Evolutionary conservation across 2,329 filamentous ascomycete genomes (phyloP).

Genomic region (Fusarium sp.): DNA sequence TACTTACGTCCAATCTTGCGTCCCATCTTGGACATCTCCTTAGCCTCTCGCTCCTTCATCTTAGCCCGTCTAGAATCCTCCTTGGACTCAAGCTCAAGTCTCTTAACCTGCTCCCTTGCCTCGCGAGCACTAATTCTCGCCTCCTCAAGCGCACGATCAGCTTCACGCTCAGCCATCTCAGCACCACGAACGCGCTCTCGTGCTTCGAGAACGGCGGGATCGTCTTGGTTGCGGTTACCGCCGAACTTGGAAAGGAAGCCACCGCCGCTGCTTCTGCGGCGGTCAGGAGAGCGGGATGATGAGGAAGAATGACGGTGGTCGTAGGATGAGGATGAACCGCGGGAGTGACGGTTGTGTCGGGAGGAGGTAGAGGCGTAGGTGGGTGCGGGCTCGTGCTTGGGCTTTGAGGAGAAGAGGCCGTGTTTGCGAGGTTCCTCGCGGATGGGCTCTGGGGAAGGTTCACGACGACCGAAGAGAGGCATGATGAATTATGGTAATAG

Average conservation of each 20-base stretch:
- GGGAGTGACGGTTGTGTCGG: slow-evolving; percentile 14
- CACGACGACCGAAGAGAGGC: slow-evolving; percentile 50
- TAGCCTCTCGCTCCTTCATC: slow-evolving; percentile 75
- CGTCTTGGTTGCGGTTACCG: slow-evolving; percentile 60
- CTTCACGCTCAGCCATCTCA: slow-evolving; percentile 73
- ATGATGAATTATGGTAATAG: slow-evolving; percentile 35
- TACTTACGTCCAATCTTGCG: slow-evolving; percentile 75
- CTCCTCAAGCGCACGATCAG: slow-evolving; percentile 70
- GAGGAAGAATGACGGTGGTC: slow-evolving; percentile 7
- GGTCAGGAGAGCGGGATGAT: slow-evolving; percentile 27
- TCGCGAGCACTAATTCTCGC: slow-evolving; percentile 70
- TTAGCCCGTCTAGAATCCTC: slow-evolving; percentile 74
- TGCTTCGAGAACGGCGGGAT: slow-evolving; percentile 71
- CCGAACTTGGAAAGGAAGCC: slow-evolving; percentile 60
- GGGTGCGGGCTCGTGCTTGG: slow-evolving; percentile 46
- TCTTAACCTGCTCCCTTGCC: slow-evolving; percentile 71
- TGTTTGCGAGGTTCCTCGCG: slow-evolving; percentile 47
- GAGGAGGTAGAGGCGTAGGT: slow-evolving; percentile 45
- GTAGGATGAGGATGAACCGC: slow-evolving; percentile 19
- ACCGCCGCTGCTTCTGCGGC: slow-evolving; percentile 17
- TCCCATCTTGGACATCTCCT: slow-evolving; percentile 74
- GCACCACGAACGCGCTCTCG: slow-evolving; percentile 71
- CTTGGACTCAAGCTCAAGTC: slow-evolving; percentile 72
- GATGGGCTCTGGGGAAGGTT: slow-evolving; percentile 51
- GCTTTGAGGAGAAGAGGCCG: slow-evolving; percentile 52